Evolutionary conservation across 768 basidiomycete species (phyloP).

Genomic region (Hygrocybe coccinea): DNA sequence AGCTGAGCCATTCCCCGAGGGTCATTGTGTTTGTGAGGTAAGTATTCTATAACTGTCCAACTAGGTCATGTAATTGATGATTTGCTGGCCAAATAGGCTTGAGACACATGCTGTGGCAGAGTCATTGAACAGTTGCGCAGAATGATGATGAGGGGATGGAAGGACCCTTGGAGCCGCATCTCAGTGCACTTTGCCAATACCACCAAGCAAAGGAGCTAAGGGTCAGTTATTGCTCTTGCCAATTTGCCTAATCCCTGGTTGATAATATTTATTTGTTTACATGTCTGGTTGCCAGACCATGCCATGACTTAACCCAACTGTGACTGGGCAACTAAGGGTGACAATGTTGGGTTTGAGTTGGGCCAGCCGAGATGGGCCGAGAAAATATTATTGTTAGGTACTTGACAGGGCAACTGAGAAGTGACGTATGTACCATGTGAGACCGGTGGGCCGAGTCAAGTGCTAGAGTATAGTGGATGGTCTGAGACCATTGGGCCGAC

Average conservation of each 20-base stretch:
- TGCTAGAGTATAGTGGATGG: too few species aligned
- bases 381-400: too few species aligned
- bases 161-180: slow-evolving; percentile 70
- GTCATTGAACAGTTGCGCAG: slow-evolving; percentile 74
- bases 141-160: slow-evolving; percentile 73
- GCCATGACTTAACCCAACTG: too few species aligned
- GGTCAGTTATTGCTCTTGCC: slow-evolving; percentile 38
- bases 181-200: slow-evolving; percentile 79
- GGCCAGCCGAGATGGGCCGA: too few species aligned
- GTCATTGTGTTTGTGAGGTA: slow-evolving; percentile 83
- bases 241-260: neutral
- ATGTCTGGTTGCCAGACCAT: too few species aligned
- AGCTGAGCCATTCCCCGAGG: slow-evolving; percentile 67
- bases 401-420: too few species aligned
- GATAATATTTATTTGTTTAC: too few species aligned
- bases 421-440: too few species aligned
- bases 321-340: too few species aligned
- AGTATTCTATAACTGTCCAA: slow-evolving; percentile 6
- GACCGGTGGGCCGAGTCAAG: too few species aligned
- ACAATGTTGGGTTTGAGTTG: too few species aligned
- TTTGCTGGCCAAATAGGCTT: slow-evolving; percentile 43
- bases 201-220: slow-evolving; percentile 71
- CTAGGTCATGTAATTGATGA: neutral
- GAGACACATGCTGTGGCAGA: slow-evolving; percentile 72
- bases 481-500: too few species aligned